Percentiles rank a stretch among this genome's conserved stretches.
Conservation (phyloP, 73 alveolate genomes). For the Tetrahymena borealis region DNA sequence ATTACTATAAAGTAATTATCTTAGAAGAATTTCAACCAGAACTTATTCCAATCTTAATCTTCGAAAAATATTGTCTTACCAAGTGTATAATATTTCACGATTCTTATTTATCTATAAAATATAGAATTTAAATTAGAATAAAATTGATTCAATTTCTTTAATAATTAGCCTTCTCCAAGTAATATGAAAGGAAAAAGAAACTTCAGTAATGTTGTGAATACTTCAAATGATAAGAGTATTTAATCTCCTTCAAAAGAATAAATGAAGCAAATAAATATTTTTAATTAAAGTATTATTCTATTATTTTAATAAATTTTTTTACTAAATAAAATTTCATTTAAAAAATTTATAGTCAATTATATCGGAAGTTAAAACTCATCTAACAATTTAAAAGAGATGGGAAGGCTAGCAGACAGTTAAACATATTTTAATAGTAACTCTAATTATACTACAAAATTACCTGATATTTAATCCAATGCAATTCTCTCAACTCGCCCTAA, state of each 20-base stretch:
- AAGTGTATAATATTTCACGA: not conserved
- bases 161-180: not conserved
- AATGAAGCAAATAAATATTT: not conserved
- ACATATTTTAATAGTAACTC: not conserved
- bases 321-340: not conserved
- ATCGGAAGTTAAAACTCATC: not conserved
- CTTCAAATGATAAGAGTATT: not conserved
- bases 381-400: not conserved
- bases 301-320: not conserved
- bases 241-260: not conserved
- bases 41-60: not conserved
- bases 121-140: no score
- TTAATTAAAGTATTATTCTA: not conserved
- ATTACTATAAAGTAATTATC: not conserved
- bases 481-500: not conserved
- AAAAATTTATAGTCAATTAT: not conserved
- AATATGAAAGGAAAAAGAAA: not conserved
- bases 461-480: not conserved
- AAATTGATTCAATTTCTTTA: no score
- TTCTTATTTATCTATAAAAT: no score
- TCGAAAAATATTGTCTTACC: not conserved
- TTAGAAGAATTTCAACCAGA: not conserved
- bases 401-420: not conserved
- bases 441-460: not conserved
- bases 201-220: not conserved